Evolutionary conservation across 805 yeast species (phyloP).

Genomic region (Wickerhamiella australiensis): DNA sequence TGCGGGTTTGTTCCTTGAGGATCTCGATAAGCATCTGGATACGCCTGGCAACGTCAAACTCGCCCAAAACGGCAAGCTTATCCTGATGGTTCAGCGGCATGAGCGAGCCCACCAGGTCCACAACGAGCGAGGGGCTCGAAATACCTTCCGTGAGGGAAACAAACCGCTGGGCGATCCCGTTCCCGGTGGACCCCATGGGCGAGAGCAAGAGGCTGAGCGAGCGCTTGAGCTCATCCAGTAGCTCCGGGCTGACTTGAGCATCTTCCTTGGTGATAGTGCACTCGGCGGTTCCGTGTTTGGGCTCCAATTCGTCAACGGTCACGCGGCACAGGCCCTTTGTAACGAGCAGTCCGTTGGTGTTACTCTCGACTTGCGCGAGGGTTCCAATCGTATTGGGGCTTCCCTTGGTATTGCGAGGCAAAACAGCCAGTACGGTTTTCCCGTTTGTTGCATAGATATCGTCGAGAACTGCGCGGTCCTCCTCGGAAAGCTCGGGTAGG

Average conservation of each 20-base stretch:
- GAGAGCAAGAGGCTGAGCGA: slow-evolving; percentile 14
- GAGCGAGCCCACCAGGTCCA: slow-evolving; percentile 29
- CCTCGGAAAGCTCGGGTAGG: slow-evolving; percentile 2
- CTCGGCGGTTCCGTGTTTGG: slow-evolving; percentile 4
- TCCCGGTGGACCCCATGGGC: slow-evolving; percentile 12
- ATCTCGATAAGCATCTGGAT: slow-evolving; percentile 15
- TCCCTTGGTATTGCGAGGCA: slow-evolving; percentile 8
- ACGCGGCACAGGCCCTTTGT: slow-evolving; percentile 19
- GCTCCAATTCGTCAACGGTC: neutral
- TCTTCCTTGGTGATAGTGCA: slow-evolving; percentile 12
- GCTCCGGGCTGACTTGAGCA: slow-evolving; percentile 1
- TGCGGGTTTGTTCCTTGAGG: slow-evolving; percentile 17
- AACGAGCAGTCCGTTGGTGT: neutral
- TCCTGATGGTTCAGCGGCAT: slow-evolving; percentile 27
- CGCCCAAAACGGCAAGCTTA: slow-evolving; percentile 24
- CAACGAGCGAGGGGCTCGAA: slow-evolving; percentile 24
- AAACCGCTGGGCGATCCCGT: slow-evolving; percentile 16
- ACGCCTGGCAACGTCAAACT: slow-evolving; percentile 23
- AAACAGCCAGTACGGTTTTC: slow-evolving; percentile 13
- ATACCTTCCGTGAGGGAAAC: slow-evolving; percentile 18
- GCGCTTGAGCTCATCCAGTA: slow-evolving; percentile 15
- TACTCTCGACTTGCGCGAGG: slow-evolving; percentile 18
- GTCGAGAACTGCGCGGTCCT: neutral
- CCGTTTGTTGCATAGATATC: neutral
- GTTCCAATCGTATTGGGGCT: slow-evolving; percentile 18